phyloP scores from a whole-genome alignment of 192 early-diverging fungal genomes.

The Powellomyces hirtus region DNA sequence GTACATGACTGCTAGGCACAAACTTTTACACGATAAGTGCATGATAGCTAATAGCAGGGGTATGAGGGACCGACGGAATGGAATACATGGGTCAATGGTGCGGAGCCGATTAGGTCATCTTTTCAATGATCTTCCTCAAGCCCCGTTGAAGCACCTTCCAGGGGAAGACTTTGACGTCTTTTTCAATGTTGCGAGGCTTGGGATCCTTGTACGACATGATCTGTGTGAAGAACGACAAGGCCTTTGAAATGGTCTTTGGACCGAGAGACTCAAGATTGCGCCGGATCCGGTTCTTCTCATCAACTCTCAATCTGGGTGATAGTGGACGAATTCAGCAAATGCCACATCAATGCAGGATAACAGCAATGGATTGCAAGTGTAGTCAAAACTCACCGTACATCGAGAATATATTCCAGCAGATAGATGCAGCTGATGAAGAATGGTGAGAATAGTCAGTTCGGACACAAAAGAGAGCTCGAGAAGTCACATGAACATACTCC shows the following conservation, averaged over 20 bases:
- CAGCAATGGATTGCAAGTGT: background rate
- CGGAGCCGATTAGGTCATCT: too few relatives aligned
- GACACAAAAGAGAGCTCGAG: background rate
- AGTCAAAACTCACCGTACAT: background rate
- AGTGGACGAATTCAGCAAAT: background rate
- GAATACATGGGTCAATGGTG: too few relatives aligned
- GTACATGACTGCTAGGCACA: too few relatives aligned
- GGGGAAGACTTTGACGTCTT: slow-evolving; percentile 84
- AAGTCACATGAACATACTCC: slow-evolving; percentile 16
- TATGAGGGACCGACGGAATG: too few relatives aligned
- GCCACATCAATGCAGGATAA: background rate
- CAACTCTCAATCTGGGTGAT: slow-evolving; percentile 60
- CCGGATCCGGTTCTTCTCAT: slow-evolving; percentile 85
- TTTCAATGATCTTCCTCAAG: slow-evolving; percentile 75
- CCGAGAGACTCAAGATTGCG: slow-evolving; percentile 81
- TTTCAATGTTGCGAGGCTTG: slow-evolving; percentile 83
- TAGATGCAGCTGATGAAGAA: background rate
- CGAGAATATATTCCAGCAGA: slow-evolving; percentile 3
- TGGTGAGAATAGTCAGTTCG: background rate
- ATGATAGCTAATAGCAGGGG: too few relatives aligned
- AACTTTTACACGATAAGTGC: too few relatives aligned
- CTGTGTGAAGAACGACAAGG: slow-evolving; percentile 73
- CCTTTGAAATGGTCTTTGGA: slow-evolving; percentile 75
- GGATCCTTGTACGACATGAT: slow-evolving; percentile 83
- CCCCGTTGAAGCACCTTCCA: slow-evolving; percentile 72